Base-by-base conservation (phyloP, 2,329 filamentous ascomycete species). In the Elsinoe perseae region DNA sequence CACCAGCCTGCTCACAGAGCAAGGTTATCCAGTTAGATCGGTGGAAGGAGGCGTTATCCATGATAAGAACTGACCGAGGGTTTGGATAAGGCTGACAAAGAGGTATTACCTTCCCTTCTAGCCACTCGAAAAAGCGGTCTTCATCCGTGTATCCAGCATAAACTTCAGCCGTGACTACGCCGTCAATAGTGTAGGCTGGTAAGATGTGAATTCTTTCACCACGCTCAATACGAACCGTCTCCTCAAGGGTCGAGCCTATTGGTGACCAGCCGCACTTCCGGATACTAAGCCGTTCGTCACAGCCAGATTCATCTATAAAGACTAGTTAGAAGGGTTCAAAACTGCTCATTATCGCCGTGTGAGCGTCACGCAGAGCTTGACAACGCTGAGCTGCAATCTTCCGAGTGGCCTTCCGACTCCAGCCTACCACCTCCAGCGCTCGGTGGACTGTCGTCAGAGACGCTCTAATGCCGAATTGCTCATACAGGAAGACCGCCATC, bases 1-100 rank as follows among this genome's bases (percentile, higher is more conserved):
- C 54, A 12, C 60, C 50, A 21, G 56, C 56, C 50, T 40, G 56
- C 3, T 52, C 28, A n/a, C 5, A 5, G 5, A 38, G 34, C 14
- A 5, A 38, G 16, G 34, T 38, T 5, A 38, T 38, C 9, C 34
- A 5, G 7, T 14, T 5, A 14, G 34, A 38, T 14, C n/a, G 6
- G 14, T 38, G 34, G 34, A n/a, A 38, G 16, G 34, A 38, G 6
- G 6, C 18, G 20, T 44, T 23, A 44, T 44, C 18, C 23, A 23
- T 44, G n/a, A 44, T 6, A 20, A 44, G n/a, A 23, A 44, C 42
- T 20, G 23, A 44, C 23, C 42, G 42, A 20, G 4, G 23, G n/a
- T 6, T 6, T 5, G 18, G 42, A 18, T 23, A 44, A 4, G 18
- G n/a, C 18, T 10, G 10, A 23, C n/a, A 44, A 8, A 23, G 10